phyloP scores from a whole-genome alignment of 2,329 filamentous ascomycete species.

The Sordariomycetes sp. region DNA sequence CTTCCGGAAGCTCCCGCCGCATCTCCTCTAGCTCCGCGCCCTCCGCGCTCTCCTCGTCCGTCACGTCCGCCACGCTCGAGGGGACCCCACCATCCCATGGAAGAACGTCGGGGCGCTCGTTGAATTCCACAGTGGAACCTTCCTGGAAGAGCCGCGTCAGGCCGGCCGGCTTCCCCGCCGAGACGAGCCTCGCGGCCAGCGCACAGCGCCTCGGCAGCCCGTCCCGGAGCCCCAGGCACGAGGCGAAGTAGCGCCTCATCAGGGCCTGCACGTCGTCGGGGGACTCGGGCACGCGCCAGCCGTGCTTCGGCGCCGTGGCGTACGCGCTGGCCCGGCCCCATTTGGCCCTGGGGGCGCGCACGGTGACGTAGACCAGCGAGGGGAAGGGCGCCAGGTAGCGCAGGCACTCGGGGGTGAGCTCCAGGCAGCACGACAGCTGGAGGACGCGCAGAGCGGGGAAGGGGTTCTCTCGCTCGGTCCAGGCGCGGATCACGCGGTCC shows the following conservation, averaged over 20 bases:
- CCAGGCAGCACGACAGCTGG: slow-evolving; percentile 29
- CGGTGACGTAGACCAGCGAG: slow-evolving; percentile 30
- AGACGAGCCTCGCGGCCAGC: not conserved
- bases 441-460: slow-evolving; percentile 37
- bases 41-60: not conserved
- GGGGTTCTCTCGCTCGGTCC: slow-evolving; percentile 26
- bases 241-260: slow-evolving; percentile 2
- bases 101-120: not conserved
- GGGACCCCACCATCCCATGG: not conserved
- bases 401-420: slow-evolving; percentile 27
- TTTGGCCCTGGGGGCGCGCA: not conserved
- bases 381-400: slow-evolving; percentile 30
- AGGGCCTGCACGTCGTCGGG: slow-evolving; percentile 5
- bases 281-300: slow-evolving; percentile 19
- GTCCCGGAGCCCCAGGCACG: not conserved
- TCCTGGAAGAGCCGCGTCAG: not conserved
- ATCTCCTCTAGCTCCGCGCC: not conserved
- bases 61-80: not conserved
- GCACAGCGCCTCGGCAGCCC: too few species aligned
- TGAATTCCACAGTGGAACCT: not conserved
- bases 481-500: slow-evolving; percentile 34
- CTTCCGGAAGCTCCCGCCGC: not conserved
- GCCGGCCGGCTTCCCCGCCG: not conserved
- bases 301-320: slow-evolving; percentile 13
- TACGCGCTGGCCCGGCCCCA: not conserved